Evolutionary conservation across 495 filamentous ascomycete species (phyloP).

Genomic region (Hypomontagnella submonticulosa): DNA sequence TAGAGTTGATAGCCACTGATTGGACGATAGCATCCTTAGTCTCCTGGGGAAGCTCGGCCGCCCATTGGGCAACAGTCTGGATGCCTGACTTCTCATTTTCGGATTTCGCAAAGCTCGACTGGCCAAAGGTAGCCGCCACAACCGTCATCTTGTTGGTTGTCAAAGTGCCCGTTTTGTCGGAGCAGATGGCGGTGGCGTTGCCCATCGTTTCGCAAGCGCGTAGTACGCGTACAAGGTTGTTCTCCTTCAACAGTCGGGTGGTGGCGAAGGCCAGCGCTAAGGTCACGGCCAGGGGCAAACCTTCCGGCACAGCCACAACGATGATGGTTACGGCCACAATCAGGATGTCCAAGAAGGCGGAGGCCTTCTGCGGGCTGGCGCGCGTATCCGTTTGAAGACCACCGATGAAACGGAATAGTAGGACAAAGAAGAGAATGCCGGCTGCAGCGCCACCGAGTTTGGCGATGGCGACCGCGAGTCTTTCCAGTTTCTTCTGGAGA

Average conservation of each 20-base stretch:
- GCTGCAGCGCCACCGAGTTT: slow-evolving; percentile 78
- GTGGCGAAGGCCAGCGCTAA: slow-evolving; percentile 84
- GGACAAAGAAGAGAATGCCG: slow-evolving; percentile 76
- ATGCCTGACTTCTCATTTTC: slow-evolving; percentile 33
- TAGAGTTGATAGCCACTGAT: slow-evolving; percentile 78
- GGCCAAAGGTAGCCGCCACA: slow-evolving; percentile 74
- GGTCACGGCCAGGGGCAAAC: slow-evolving; percentile 82
- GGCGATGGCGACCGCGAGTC: slow-evolving; percentile 80
- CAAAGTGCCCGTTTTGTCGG: slow-evolving; percentile 87
- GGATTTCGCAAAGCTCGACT: slow-evolving; percentile 65
- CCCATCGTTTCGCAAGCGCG: slow-evolving; percentile 89
- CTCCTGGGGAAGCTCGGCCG: slow-evolving; percentile 62
- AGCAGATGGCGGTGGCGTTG: slow-evolving; percentile 85
- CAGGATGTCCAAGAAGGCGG: slow-evolving; percentile 80
- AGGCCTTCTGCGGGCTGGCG: slow-evolving; percentile 70
- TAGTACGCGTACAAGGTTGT: slow-evolving; percentile 80
- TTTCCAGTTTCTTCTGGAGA: slow-evolving; percentile 79
- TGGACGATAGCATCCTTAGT: slow-evolving; percentile 68
- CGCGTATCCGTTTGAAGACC: slow-evolving; percentile 59
- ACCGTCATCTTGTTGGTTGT: slow-evolving; percentile 82
- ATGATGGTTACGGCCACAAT: slow-evolving; percentile 85
- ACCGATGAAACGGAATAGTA: slow-evolving; percentile 81
- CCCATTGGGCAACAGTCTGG: slow-evolving; percentile 67
- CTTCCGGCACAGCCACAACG: slow-evolving; percentile 87
- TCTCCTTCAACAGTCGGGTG: slow-evolving; percentile 81